Evolutionary conservation across 345 rosid species (phyloP), one percentile per base, ranked within the genome.

Genomic region (Barbarea vulgaris): DNA sequence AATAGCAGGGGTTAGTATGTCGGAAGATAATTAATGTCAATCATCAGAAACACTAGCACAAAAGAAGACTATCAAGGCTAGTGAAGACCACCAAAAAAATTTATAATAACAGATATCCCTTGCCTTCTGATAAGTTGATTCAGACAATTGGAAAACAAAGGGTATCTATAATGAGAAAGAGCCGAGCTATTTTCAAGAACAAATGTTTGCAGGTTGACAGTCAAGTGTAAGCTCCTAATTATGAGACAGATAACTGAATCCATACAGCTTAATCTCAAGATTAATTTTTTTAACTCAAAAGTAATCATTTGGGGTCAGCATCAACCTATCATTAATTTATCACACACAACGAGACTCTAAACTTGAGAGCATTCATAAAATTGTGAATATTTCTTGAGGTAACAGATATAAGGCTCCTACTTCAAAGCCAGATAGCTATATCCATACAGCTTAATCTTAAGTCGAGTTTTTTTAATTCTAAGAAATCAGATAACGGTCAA

Each of bases 231-330:
- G 27, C 39, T 55, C 37, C 27, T 68, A 25, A 6, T n/a, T 12
- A 15, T 30, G n/a, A 56, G 9, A 36, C 64, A 64, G 56, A 54
- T 44, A 55, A 55, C 28, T 44, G 53, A 64, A 55, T 25, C 47
- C 39, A 46, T 15, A 34, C 24, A 55, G 7, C 70, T 33, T 33
- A 21, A 65, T 64, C 22, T 55, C 57, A 56, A 55, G 42, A 42
- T 31, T 0, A 37, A 19, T 10, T 7, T 17, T 54, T 54, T 21
- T 37, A 5, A 4, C 31, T 21, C 36, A 13, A 17, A 64, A 64
- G 19, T 2, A 65, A 18, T 47, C 67, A 66, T 11, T 24, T 3
- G 22, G 27, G 10, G 22, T 19, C 44, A 51, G 17, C 31, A 21
- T 73, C 46, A 63, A 13, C 34, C 34, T 21, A 51, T 19, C 9